phyloP scores from a whole-genome alignment of 768 basidiomycete genomes.

The Tephrocybe sp. region DNA sequence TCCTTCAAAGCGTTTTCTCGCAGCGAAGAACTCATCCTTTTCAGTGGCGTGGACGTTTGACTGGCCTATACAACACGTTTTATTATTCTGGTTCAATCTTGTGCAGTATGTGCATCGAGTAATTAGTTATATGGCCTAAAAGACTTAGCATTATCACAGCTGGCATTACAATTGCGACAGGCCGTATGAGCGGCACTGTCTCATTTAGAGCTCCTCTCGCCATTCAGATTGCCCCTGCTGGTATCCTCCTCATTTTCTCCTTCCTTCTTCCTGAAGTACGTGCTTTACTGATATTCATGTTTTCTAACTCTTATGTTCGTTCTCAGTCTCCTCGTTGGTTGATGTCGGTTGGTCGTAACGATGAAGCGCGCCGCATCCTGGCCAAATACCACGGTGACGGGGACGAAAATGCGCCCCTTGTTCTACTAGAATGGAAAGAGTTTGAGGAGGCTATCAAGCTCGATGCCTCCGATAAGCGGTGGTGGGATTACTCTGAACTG shows the following conservation, averaged over 20 bases:
- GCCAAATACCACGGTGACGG: slow-evolving; percentile 52
- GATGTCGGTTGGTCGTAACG: slow-evolving; percentile 43
- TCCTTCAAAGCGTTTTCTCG: background rate
- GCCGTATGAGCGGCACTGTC: slow-evolving; percentile 27
- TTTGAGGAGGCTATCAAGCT: slow-evolving; percentile 46
- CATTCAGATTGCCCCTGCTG: slow-evolving; percentile 48
- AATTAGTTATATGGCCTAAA: background rate
- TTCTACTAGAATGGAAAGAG: slow-evolving; percentile 49
- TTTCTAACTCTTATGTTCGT: background rate
- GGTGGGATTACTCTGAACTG: slow-evolving; percentile 54
- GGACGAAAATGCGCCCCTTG: slow-evolving; percentile 46
- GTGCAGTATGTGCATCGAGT: slow-evolving; percentile 28
- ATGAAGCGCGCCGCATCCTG: slow-evolving; percentile 46
- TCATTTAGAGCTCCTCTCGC: slow-evolving; percentile 53
- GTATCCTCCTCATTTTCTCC: slow-evolving; percentile 30
- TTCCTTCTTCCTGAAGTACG: slow-evolving; percentile 36
- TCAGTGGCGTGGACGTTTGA: slow-evolving; percentile 48
- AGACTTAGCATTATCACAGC: slow-evolving; percentile 17
- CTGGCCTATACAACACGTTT: slow-evolving; percentile 42
- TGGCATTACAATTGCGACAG: slow-evolving; percentile 43
- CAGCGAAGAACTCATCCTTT: background rate
- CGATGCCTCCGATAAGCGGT: slow-evolving; percentile 55
- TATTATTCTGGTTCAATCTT: slow-evolving; percentile 43
- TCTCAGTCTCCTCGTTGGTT: slow-evolving; percentile 56
- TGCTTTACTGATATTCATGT: background rate